phyloP scores from a whole-genome alignment of 176 grass and related monocot genomes.

The Triticum aestivum region IWGSC_CS_RefSeq_v2.1 NC_057805.1:482100965-482101464 shows the following conservation, averaged over 20 bases:
- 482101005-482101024: background rate
- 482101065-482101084: slow-evolving; percentile 14
- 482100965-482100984: slow-evolving; percentile 23
- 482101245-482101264: slow-evolving; percentile 26
- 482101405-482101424: slow-evolving; percentile 61
- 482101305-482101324: background rate
- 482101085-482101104: slow-evolving; percentile 21
- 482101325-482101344: background rate
- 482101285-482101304: slow-evolving; percentile 17
- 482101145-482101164: slow-evolving; percentile 1
- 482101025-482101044: background rate
- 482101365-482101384: background rate
- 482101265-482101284: background rate
- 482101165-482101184: background rate
- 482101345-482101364: slow-evolving; percentile 32
- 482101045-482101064: slow-evolving; percentile 1
- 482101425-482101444: slow-evolving; percentile 25
- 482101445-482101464: slow-evolving; percentile 30
- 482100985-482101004: slow-evolving; percentile 35
- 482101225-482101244: slow-evolving; percentile 13
- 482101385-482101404: background rate
- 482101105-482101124: background rate
- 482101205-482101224: slow-evolving; percentile 27
- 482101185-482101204: background rate
- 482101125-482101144: background rate